phyloP scores from a whole-genome alignment of 2,329 filamentous ascomycete genomes.

The Ophiostoma perfectum region DNA sequence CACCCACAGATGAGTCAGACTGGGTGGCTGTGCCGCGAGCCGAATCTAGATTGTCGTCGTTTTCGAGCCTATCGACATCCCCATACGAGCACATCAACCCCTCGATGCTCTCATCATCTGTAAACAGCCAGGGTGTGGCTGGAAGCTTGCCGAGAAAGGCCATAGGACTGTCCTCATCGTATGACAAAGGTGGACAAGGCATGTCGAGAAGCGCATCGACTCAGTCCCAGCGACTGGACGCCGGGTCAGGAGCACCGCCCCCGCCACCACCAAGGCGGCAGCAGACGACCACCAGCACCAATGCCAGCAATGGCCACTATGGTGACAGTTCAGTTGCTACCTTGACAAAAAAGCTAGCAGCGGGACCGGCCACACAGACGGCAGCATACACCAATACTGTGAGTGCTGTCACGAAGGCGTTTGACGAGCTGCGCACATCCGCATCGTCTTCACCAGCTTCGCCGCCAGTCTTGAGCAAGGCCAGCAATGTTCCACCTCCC shows the following conservation, averaged over 20 bases:
- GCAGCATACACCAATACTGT: constrained; percentile 14
- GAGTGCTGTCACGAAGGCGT: constrained; percentile 22
- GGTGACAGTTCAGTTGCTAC: background rate
- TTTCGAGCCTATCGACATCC: constrained; percentile 54
- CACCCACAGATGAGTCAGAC: constrained; percentile 66
- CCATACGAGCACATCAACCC: constrained; percentile 55
- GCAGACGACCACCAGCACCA: background rate
- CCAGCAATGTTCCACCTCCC: background rate
- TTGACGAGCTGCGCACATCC: constrained; percentile 23
- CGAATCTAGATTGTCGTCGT: constrained; percentile 48
- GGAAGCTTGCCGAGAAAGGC: constrained; percentile 5
- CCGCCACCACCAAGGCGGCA: constrained; percentile 12
- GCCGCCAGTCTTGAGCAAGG: background rate
- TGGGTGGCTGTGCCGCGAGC: constrained; percentile 66
- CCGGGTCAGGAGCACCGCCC: constrained; percentile 15
- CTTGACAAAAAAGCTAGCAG: background rate
- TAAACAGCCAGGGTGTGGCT: constrained; percentile 36
- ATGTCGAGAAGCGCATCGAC: constrained; percentile 12
- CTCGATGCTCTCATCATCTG: constrained; percentile 44
- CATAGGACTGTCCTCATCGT: constrained; percentile 3
- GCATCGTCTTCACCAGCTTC: constrained; percentile 14
- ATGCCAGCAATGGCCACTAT: background rate
- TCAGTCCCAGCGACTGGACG: background rate
- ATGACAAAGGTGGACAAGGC: constrained; percentile 32
- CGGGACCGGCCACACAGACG: background rate